Conservation (phyloP, 306 rosid genomes). For the Trifolium pratense region DNA sequence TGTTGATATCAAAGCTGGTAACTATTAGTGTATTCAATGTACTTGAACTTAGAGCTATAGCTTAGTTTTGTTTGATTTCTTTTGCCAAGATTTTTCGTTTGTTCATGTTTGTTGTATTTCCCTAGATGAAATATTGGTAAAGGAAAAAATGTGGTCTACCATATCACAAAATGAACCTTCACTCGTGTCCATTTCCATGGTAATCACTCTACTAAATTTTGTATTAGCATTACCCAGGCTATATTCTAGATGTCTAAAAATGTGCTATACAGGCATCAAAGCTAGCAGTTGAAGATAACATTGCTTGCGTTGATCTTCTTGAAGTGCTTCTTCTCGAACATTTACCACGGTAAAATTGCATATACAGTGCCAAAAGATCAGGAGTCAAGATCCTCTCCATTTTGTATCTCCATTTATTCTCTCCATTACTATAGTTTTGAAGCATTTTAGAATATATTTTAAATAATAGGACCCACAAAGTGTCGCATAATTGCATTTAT, state of each 20-base stretch:
- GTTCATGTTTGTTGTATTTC: slow-evolving; percentile 30
- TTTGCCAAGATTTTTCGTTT: slow-evolving; percentile 30
- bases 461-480: too few relatives aligned
- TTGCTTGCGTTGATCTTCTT: slow-evolving; percentile 81
- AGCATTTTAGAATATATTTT: too few relatives aligned
- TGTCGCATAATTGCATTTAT: too few relatives aligned
- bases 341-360: slow-evolving; percentile 58
- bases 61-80: slow-evolving; percentile 12
- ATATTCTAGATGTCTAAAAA: slow-evolving; percentile 34
- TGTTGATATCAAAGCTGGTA: slow-evolving; percentile 97
- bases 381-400: too few relatives aligned
- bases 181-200: slow-evolving; percentile 78
- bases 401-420: too few relatives aligned
- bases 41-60: slow-evolving; percentile 20
- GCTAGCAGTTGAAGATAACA: slow-evolving; percentile 75
- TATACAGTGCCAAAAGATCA: slow-evolving; percentile 25
- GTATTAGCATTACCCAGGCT: slow-evolving; percentile 23
- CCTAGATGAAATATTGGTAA: slow-evolving; percentile 76
- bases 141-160: slow-evolving; percentile 89
- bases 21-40: slow-evolving; percentile 35
- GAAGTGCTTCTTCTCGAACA: slow-evolving; percentile 81
- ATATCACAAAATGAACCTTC: slow-evolving; percentile 91
- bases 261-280: slow-evolving; percentile 71
- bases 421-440: too few relatives aligned
- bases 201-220: slow-evolving; percentile 45